Percentiles rank a stretch among this genome's conserved stretches.
These are phyloP conservation scores for Cantharellus cinnabarinus DNA, from an alignment of 768 basidiomycete species.

Conservation along the genomic window DNA sequence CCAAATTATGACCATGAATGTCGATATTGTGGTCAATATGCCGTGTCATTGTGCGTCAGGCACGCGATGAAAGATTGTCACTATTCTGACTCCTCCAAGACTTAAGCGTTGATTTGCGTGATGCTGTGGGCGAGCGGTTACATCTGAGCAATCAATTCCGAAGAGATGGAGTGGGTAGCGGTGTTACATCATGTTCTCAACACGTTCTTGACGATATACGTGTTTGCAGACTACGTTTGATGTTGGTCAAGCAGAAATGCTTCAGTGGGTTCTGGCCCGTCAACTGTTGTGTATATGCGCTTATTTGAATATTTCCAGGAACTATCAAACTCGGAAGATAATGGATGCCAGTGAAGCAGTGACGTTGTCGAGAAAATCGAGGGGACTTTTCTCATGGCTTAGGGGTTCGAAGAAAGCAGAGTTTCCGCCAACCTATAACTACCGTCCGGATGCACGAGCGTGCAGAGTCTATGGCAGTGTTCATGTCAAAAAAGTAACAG, in stretches of 20 bases:
- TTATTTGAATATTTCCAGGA: conserved; percentile 11
- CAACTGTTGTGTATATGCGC: conserved; percentile 2
- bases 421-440: conserved; percentile 57
- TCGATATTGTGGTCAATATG: conserved; percentile 85
- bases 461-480: conserved; percentile 77
- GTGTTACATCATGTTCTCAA: background rate
- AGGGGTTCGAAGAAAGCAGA: conserved; percentile 19
- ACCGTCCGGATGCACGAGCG: conserved; percentile 43
- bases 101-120: conserved; percentile 53
- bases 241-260: conserved; percentile 52
- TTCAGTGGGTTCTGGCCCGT: conserved; percentile 25
- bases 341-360: conserved; percentile 40
- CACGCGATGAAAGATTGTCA: no score
- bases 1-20: conserved; percentile 61
- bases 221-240: conserved; percentile 48
- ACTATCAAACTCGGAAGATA: background rate
- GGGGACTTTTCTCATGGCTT: conserved; percentile 50
- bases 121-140: conserved; percentile 83
- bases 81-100: conserved; percentile 1
- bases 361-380: conserved; percentile 44
- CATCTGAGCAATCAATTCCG: conserved; percentile 61
- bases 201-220: background rate
- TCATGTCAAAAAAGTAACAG: conserved; percentile 74
- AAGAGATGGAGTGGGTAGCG: conserved; percentile 52
- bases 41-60: conserved; percentile 65